Evolutionary conservation across 2,329 filamentous ascomycete species (phyloP).

Genomic region (Trichoderma breve): DNA sequence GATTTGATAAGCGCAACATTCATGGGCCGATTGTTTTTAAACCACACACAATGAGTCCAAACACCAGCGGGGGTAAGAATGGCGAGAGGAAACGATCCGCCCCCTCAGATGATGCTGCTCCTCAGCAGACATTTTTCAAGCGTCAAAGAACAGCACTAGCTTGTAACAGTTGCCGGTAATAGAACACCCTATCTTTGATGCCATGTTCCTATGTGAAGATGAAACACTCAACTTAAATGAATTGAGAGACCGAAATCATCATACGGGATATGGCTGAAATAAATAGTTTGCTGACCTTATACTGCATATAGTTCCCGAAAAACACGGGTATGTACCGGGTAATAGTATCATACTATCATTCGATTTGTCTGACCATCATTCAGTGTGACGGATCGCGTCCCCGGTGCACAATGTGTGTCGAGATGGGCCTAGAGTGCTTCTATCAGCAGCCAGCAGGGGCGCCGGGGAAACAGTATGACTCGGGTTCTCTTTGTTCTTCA

Average conservation of each 20-base stretch:
- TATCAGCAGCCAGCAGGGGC: slow-evolving; percentile 2
- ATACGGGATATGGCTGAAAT: neutral
- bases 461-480: neutral
- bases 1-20: neutral
- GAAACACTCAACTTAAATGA: neutral
- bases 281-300: neutral
- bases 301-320: neutral
- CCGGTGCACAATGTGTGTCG: slow-evolving; percentile 1
- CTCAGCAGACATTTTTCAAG: neutral
- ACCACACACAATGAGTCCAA: neutral
- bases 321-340: slow-evolving; percentile 11
- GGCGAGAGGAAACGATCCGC: slow-evolving; percentile 4
- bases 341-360: neutral
- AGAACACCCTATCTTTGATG: neutral
- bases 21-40: neutral
- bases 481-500: neutral
- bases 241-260: neutral
- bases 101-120: neutral
- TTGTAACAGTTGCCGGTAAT: slow-evolving; percentile 9
- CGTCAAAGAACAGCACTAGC: slow-evolving; percentile 6
- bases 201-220: neutral
- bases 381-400: slow-evolving; percentile 10
- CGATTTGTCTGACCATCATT: neutral
- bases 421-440: slow-evolving; percentile 11
- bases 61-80: neutral